phyloP scores from a whole-genome alignment of 1,139 yeast genomes.

The Kazachstania sp. region DNA sequence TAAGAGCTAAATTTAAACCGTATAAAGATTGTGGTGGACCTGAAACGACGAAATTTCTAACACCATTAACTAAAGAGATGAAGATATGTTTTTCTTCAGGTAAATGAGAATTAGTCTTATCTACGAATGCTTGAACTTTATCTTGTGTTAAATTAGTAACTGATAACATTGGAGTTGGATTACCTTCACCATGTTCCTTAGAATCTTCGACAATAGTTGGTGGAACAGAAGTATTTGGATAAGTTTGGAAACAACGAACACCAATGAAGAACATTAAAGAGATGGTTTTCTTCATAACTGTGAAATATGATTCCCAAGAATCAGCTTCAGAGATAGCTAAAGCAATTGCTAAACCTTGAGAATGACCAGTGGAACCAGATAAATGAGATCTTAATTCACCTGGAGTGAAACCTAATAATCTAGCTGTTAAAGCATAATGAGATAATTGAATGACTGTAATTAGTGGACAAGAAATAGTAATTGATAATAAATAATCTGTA shows the following conservation, averaged over 20 bases:
- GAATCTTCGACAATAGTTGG: slow-evolving; percentile 93
- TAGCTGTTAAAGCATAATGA: slow-evolving; percentile 84
- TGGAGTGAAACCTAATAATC: slow-evolving; percentile 77
- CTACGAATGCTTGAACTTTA: slow-evolving; percentile 72
- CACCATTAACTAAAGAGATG: slow-evolving; percentile 88
- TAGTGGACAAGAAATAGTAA: slow-evolving; percentile 92
- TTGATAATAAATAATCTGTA: slow-evolving; percentile 76
- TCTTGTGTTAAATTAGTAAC: slow-evolving; percentile 75
- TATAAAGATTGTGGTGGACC: slow-evolving; percentile 99
- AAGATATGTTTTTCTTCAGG: slow-evolving; percentile 87
- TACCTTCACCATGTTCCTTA: slow-evolving; percentile 89
- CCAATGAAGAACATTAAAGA: slow-evolving; percentile 88
- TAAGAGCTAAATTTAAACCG: slow-evolving; percentile 84
- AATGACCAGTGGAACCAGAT: slow-evolving; percentile 92
- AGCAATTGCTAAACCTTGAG: slow-evolving; percentile 95
- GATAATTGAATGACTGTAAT: slow-evolving; percentile 92
- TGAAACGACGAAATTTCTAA: slow-evolving; percentile 86
- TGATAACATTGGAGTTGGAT: slow-evolving; percentile 95
- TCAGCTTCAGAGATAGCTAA: slow-evolving; percentile 81
- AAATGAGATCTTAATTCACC: slow-evolving; percentile 71
- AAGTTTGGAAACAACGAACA: slow-evolving; percentile 78
- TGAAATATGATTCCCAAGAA: slow-evolving; percentile 76
- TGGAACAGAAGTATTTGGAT: slow-evolving; percentile 90
- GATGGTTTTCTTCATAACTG: slow-evolving; percentile 66
- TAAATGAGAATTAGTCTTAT: slow-evolving; percentile 84